Evolutionary conservation across 2,329 filamentous ascomycete genomes (phyloP).

Genomic region (Fusarium kyushuense): DNA sequence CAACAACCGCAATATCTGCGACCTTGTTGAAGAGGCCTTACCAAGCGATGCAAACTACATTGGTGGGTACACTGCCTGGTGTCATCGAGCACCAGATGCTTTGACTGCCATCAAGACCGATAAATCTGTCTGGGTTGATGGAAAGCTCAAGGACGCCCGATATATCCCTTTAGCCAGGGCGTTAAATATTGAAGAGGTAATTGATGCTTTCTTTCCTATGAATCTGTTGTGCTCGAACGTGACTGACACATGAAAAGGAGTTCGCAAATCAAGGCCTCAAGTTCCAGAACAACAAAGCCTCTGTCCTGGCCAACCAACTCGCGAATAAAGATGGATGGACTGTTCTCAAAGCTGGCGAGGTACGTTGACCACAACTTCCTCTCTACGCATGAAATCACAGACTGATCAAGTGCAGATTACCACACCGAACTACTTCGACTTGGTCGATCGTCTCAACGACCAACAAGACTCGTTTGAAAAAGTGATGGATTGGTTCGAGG

Average conservation of each 20-base stretch:
- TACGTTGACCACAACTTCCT: neutral
- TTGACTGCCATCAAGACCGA: constrained; percentile 24
- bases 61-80: constrained; percentile 12
- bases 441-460: constrained; percentile 6
- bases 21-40: constrained; percentile 17
- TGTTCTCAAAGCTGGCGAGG: constrained; percentile 25
- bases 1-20: constrained; percentile 23
- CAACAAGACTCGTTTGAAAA: neutral
- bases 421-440: constrained; percentile 6
- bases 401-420: constrained; percentile 14
- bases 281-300: constrained; percentile 13
- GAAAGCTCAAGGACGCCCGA: constrained; percentile 20
- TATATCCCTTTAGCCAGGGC: constrained; percentile 3
- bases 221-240: neutral
- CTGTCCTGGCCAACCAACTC: constrained; percentile 17
- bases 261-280: constrained; percentile 7
- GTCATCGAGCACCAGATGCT: constrained; percentile 1
- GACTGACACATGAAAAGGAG: neutral
- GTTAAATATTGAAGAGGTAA: constrained; percentile 7
- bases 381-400: fast-evolving
- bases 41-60: constrained; percentile 15
- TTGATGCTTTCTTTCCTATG: neutral
- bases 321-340: constrained; percentile 33
- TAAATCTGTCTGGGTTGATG: constrained; percentile 15
- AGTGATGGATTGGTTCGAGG: constrained; percentile 17